phyloP scores from a whole-genome alignment of 768 basidiomycete genomes.

The Kwoniella sp. region DNA sequence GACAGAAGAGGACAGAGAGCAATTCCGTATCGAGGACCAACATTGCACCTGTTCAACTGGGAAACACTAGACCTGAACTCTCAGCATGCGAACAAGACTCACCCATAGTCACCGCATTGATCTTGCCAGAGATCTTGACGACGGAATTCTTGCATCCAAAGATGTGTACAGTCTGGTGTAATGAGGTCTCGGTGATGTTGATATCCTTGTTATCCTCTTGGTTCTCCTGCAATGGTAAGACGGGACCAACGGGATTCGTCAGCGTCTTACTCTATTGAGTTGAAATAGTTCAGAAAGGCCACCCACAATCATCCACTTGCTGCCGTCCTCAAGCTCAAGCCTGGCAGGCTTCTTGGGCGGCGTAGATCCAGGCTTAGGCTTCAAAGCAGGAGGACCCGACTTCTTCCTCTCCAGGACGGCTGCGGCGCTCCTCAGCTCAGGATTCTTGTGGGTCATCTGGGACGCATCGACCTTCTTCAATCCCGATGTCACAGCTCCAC shows the following conservation, averaged over 20 bases:
- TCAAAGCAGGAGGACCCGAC: constrained; percentile 56
- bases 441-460: constrained; percentile 99
- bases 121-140: constrained; percentile 84
- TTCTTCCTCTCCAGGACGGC: constrained; percentile 59
- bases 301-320: constrained; percentile 85
- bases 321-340: constrained; percentile 78
- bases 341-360: constrained; percentile 86
- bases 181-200: constrained; percentile 72
- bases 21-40: no score
- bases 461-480: constrained; percentile 92
- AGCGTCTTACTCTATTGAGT: neutral
- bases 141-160: constrained; percentile 87
- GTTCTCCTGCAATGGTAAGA: constrained; percentile 69
- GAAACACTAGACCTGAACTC: neutral
- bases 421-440: constrained; percentile 67
- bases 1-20: no score
- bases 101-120: constrained; percentile 91
- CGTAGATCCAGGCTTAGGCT: constrained; percentile 71
- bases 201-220: constrained; percentile 74
- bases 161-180: constrained; percentile 82
- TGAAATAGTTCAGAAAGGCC: neutral
- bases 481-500: constrained; percentile 84
- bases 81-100: constrained; percentile 41
- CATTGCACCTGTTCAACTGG: no score
- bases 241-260: neutral